Base-by-base conservation (phyloP, 164 flowering plant species). In the Sextonia rubra region DNA sequence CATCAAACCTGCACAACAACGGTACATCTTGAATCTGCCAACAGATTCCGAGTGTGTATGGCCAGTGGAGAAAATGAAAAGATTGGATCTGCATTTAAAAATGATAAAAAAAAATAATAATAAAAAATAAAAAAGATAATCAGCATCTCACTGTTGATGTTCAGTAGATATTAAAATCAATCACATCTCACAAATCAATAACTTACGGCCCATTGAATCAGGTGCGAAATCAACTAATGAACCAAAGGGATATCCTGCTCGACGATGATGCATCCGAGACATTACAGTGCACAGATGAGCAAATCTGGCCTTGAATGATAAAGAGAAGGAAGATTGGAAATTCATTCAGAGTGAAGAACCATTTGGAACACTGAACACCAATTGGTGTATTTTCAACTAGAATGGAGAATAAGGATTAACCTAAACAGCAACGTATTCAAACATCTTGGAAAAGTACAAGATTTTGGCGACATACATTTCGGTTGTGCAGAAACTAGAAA, bases 21-120 rank as follows among this genome's bases (percentile, higher is more conserved):
- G 9, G 97, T 89, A 86, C 99, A 93, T 77, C 91, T 88, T 47
- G 99, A 95, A 73, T 96, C 94, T 25, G 89, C 97, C 72, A 90
- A 82, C 78, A 96, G 83, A 82, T 96, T 96, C 72, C 98, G 73
- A 0, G 99, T 93, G 83, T 96, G 99, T 77, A 96, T 93, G 60
- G 98, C 99, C 85, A 96, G 76, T n/a, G 99, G 99, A 65, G 99
- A 96, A 84, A 96, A 90, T 63, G 97, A 93, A 81, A 96, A 96
- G 78, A 96, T 82, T 32, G 99, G 99, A 81, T 96, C 99, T 96
- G 89, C 75, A 77, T 48, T 70, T 58, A 27, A 24, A 70, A 68
- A 68, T 26, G 15, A 73, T 17, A 56, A 56, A 9, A 9, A 17
- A n/a, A 18, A 49, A 49, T 8, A 68, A 68, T 26, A 8, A 73